phyloP scores from a whole-genome alignment of 352 stramenopile species.

The Phytophthora meadii region DNA sequence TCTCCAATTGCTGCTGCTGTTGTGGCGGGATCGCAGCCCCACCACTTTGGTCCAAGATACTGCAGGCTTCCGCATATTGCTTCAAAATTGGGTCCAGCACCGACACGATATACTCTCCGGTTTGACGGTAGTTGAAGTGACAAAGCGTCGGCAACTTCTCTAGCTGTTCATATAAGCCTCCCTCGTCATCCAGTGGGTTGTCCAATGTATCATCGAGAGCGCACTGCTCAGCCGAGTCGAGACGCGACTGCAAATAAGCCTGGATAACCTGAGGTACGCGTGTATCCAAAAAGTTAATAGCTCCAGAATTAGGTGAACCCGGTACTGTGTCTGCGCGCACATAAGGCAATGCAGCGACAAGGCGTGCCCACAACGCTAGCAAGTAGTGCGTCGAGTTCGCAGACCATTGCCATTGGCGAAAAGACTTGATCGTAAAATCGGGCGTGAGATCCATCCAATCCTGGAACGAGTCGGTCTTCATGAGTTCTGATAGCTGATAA shows the following conservation, averaged over 20 bases:
- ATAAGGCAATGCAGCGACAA: slow-evolving; percentile 97
- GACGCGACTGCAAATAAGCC: slow-evolving; percentile 96
- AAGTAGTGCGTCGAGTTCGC: slow-evolving; percentile 97
- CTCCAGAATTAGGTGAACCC: slow-evolving; percentile 49
- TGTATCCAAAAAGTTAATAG: slow-evolving; percentile 75
- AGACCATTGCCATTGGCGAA: slow-evolving; percentile 96
- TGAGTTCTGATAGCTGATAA: slow-evolving; percentile 98
- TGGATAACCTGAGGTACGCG: slow-evolving; percentile 92
- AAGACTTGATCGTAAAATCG: slow-evolving; percentile 97
- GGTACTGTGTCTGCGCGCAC: slow-evolving; percentile 82
- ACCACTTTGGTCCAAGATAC: slow-evolving; percentile 76
- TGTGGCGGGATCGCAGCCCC: slow-evolving; percentile 37
- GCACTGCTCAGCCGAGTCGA: slow-evolving; percentile 95
- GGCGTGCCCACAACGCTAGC: slow-evolving; percentile 94
- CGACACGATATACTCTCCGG: slow-evolving; percentile 93
- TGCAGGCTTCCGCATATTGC: slow-evolving; percentile 92
- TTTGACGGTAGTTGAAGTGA: slow-evolving; percentile 95
- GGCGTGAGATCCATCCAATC: slow-evolving; percentile 97
- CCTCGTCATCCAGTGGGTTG: slow-evolving; percentile 97
- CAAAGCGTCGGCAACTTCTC: slow-evolving; percentile 97
- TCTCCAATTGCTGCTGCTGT: slow-evolving; percentile 70
- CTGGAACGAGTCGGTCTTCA: slow-evolving; percentile 96
- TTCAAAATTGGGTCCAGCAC: slow-evolving; percentile 96
- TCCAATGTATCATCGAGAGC: slow-evolving; percentile 94
- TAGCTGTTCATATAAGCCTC: slow-evolving; percentile 96